Conservation (phyloP, 2,329 filamentous ascomycete species). For the Ophiosphaerella herpotricha region DNA sequence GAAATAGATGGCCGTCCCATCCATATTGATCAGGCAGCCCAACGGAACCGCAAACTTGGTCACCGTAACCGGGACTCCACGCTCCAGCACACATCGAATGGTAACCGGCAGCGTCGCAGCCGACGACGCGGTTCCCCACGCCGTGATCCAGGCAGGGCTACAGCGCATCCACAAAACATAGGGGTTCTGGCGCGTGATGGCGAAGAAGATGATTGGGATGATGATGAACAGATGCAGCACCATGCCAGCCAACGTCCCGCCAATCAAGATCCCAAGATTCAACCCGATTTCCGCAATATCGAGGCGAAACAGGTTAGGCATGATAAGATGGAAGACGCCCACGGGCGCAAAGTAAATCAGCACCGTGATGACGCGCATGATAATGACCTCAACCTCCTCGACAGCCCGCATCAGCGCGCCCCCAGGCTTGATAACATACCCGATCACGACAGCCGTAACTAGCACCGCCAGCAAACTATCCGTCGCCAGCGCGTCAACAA, state of each 20-base stretch:
- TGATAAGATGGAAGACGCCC: slow-evolving; percentile 60
- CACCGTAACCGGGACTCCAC: slow-evolving; percentile 51
- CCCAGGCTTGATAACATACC: slow-evolving; percentile 52
- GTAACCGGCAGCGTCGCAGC: slow-evolving; percentile 59
- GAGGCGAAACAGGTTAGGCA: slow-evolving; percentile 58
- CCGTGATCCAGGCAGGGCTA: slow-evolving; percentile 59
- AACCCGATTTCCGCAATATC: slow-evolving; percentile 54
- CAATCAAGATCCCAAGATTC: slow-evolving; percentile 58
- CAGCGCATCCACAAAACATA: slow-evolving; percentile 55
- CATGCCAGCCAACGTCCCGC: slow-evolving; percentile 54
- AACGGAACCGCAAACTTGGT: slow-evolving; percentile 55
- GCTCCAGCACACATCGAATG: slow-evolving; percentile 48
- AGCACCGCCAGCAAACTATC: slow-evolving; percentile 55
- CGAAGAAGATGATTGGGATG: slow-evolving; percentile 46
- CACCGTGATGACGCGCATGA: slow-evolving; percentile 53
- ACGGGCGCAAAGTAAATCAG: slow-evolving; percentile 57
- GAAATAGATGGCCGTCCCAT: slow-evolving; percentile 59
- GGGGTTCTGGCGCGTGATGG: slow-evolving; percentile 51
- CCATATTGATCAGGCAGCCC: slow-evolving; percentile 45
- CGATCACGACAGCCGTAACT: slow-evolving; percentile 54
- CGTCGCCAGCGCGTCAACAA: slow-evolving; percentile 54
- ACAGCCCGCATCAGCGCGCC: slow-evolving; percentile 51
- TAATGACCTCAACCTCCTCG: slow-evolving; percentile 55
- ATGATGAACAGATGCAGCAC: slow-evolving; percentile 54
- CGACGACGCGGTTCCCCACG: slow-evolving; percentile 60